These are phyloP conservation scores for Talaromyces nanjingensis DNA, from an alignment of 495 filamentous ascomycete species.

Conservation along the genomic window DNA sequence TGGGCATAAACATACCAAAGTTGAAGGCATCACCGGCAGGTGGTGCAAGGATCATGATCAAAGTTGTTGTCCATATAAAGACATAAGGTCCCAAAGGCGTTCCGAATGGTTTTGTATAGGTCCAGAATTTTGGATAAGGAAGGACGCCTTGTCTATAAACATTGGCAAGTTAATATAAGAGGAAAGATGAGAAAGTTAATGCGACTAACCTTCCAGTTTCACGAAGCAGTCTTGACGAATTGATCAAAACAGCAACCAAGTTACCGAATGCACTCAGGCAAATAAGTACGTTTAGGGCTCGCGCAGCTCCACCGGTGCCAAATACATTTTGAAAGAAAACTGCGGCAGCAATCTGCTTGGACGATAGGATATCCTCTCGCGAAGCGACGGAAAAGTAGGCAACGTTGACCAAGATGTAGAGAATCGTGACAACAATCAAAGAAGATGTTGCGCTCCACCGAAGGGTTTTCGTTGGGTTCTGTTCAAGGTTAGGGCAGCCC, in stretches of 20 bases:
- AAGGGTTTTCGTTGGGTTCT: slow-evolving; percentile 53
- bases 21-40: slow-evolving; percentile 65
- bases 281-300: slow-evolving; percentile 55
- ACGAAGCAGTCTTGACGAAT: slow-evolving; percentile 49
- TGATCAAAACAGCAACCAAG: slow-evolving; percentile 51
- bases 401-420: slow-evolving; percentile 57
- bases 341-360: slow-evolving; percentile 47
- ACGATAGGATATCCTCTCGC: slow-evolving; percentile 43
- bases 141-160: slow-evolving; percentile 54
- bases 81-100: slow-evolving; percentile 54
- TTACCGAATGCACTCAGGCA: slow-evolving; percentile 59
- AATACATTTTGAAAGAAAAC: slow-evolving; percentile 58
- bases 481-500: slow-evolving; percentile 14
- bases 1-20: slow-evolving; percentile 28
- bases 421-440: slow-evolving; percentile 39
- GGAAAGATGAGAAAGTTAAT: background rate
- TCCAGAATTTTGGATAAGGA: slow-evolving; percentile 57
- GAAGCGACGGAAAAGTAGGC: slow-evolving; percentile 55
- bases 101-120: slow-evolving; percentile 55
- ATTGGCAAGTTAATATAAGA: background rate
- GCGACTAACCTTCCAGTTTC: slow-evolving; percentile 46
- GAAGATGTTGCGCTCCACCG: slow-evolving; percentile 44
- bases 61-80: slow-evolving; percentile 50
- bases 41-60: slow-evolving; percentile 59
- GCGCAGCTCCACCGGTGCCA: slow-evolving; percentile 40